These are phyloP conservation scores for Dendrocalamus sinicus DNA, from an alignment of 176 grass and related monocot species.

Conservation along the genomic window DNA sequence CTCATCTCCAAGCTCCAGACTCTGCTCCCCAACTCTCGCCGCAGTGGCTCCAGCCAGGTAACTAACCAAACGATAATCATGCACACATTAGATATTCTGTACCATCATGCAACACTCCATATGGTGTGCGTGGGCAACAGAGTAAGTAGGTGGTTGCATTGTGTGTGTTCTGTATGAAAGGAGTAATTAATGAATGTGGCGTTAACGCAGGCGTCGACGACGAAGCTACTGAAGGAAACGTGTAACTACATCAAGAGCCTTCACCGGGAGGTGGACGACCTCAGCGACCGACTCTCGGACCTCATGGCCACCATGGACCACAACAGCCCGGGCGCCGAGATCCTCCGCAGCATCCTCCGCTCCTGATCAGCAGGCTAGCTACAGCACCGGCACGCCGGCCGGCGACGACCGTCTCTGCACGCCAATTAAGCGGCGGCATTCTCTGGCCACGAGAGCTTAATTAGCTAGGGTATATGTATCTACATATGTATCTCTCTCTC, in stretches of 20 bases:
- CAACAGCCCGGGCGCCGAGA: constrained; percentile 77
- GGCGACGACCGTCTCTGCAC: neutral
- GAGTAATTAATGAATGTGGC: neutral
- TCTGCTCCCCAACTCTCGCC: constrained; percentile 72
- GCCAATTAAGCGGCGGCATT: constrained; percentile 20
- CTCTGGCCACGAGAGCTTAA: constrained; percentile 22
- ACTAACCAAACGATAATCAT: neutral
- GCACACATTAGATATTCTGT: neutral
- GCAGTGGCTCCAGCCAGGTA: constrained; percentile 71
- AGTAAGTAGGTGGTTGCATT: neutral
- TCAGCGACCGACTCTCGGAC: constrained; percentile 84
- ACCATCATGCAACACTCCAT: neutral
- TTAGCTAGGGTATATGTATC: constrained; percentile 62
- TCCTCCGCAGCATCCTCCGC: constrained; percentile 87
- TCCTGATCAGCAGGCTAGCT: constrained; percentile 44
- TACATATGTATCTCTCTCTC: constrained; percentile 34
- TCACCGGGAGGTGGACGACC: constrained; percentile 88
- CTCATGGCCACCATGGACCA: constrained; percentile 85
- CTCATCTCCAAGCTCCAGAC: constrained; percentile 93
- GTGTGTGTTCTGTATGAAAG: neutral
- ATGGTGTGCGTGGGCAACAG: neutral
- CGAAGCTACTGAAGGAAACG: constrained; percentile 90
- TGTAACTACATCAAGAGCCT: constrained; percentile 98
- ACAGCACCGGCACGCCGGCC: neutral
- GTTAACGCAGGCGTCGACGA: constrained; percentile 70